Evolutionary conservation across 108 stramenopile genomes (phyloP).

Genomic region (Cylindrotheca fusiformis): DNA sequence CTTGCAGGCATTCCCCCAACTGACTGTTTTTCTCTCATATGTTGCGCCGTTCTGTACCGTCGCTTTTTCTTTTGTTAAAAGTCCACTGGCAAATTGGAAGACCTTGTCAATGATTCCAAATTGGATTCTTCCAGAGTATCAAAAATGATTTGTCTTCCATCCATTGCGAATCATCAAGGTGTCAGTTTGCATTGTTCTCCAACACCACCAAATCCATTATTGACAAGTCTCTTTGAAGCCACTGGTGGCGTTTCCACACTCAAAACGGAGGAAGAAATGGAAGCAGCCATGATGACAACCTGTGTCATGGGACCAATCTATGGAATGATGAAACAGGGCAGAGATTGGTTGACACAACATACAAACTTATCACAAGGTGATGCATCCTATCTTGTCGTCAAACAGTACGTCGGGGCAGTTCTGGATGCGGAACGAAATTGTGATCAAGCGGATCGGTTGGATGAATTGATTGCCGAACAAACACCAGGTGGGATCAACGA

Average conservation of each 20-base stretch:
- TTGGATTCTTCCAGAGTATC: slow-evolving; percentile 35
- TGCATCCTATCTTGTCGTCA: slow-evolving; percentile 47
- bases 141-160: slow-evolving; percentile 86
- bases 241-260: slow-evolving; percentile 59
- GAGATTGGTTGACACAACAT: slow-evolving; percentile 58
- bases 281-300: slow-evolving; percentile 63
- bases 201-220: slow-evolving; percentile 5
- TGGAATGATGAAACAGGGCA: slow-evolving; percentile 56
- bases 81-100: slow-evolving; percentile 37
- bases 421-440: slow-evolving; percentile 52
- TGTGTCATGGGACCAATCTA: slow-evolving; percentile 75
- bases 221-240: slow-evolving; percentile 20
- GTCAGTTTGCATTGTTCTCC: slow-evolving; percentile 27
- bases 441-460: slow-evolving; percentile 49
- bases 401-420: slow-evolving; percentile 58
- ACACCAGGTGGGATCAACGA: slow-evolving; percentile 86
- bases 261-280: slow-evolving; percentile 49
- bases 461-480: slow-evolving; percentile 79
- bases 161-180: slow-evolving; percentile 57
- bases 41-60: background rate
- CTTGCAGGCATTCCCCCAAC: background rate
- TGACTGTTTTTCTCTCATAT: too few species aligned
- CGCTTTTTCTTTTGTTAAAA: background rate
- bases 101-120: slow-evolving; percentile 23
- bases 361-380: slow-evolving; percentile 32